Evolutionary conservation across 345 rosid genomes (phyloP).

Genomic region (Diplotaxis tenuifolia): DNA sequence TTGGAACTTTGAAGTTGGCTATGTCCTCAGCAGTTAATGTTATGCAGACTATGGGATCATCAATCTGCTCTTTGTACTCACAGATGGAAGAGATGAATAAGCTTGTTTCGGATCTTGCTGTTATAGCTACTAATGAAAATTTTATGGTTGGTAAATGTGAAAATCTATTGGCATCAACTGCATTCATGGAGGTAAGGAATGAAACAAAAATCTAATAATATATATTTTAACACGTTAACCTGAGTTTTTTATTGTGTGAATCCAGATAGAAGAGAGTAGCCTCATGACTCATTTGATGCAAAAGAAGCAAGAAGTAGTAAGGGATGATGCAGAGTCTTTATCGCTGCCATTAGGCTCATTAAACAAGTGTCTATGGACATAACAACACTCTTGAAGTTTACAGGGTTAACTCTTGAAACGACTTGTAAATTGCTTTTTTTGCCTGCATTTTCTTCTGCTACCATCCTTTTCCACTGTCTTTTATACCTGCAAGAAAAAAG

Average conservation of each 20-base stretch:
- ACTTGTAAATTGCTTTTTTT: slow-evolving; percentile 42
- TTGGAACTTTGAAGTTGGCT: slow-evolving; percentile 64
- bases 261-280: slow-evolving; percentile 61
- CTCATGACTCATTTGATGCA: slow-evolving; percentile 62
- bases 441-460: slow-evolving; percentile 1
- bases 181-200: slow-evolving; percentile 64
- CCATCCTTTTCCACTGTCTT: slow-evolving; percentile 29
- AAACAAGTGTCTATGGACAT: slow-evolving; percentile 36
- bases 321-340: slow-evolving; percentile 36
- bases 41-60: slow-evolving; percentile 78
- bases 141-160: slow-evolving; percentile 65
- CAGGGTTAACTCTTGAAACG: slow-evolving; percentile 34
- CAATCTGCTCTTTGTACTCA: slow-evolving; percentile 57
- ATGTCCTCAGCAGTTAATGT: slow-evolving; percentile 82
- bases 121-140: slow-evolving; percentile 50
- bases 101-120: slow-evolving; percentile 65
- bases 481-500: slow-evolving; percentile 21
- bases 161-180: slow-evolving; percentile 60
- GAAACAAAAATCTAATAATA: background rate
- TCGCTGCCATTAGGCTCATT: slow-evolving; percentile 28
- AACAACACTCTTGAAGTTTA: slow-evolving; percentile 16
- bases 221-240: background rate
- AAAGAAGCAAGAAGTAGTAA: slow-evolving; percentile 44
- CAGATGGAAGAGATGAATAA: slow-evolving; percentile 60
- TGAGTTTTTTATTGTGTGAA: background rate